Conservation (phyloP, 129 eudicot genomes). For the Centella asiatica region DNA sequence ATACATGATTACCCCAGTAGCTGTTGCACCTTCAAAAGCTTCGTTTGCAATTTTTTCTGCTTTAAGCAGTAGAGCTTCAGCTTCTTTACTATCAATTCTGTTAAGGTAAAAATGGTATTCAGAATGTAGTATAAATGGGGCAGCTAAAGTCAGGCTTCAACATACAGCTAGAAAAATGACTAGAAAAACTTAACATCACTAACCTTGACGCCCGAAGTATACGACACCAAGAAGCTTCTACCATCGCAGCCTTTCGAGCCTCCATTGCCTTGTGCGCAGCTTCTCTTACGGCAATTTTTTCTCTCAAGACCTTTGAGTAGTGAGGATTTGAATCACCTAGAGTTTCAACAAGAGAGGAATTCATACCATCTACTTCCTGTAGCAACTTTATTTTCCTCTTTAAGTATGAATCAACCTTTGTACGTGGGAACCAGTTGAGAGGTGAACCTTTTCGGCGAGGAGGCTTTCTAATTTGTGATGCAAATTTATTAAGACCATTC, state of each 20-base stretch:
- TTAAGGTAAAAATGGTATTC: not conserved
- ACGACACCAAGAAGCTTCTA: slow-evolving; percentile 98
- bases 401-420: slow-evolving; percentile 76
- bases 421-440: slow-evolving; percentile 92
- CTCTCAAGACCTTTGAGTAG: slow-evolving; percentile 67
- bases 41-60: slow-evolving; percentile 66
- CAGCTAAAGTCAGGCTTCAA: too few species aligned
- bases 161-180: too few species aligned
- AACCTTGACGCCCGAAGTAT: slow-evolving; percentile 84
- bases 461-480: slow-evolving; percentile 74
- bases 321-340: slow-evolving; percentile 86
- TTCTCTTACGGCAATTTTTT: slow-evolving; percentile 80
- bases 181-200: not conserved
- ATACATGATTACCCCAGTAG: slow-evolving; percentile 80
- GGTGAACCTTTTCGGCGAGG: slow-evolving; percentile 77
- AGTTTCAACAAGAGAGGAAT: slow-evolving; percentile 81
- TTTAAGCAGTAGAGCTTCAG: slow-evolving; percentile 47
- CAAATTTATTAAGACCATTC: slow-evolving; percentile 40
- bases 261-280: slow-evolving; percentile 86
- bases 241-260: slow-evolving; percentile 89
- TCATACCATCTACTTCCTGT: slow-evolving; percentile 97
- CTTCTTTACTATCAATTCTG: slow-evolving; percentile 79
- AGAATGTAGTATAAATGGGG: too few species aligned
- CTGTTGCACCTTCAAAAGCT: slow-evolving; percentile 81
- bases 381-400: slow-evolving; percentile 68